phyloP scores from a whole-genome alignment of 129 eudicot species.

The Rutidosis leptorrhynchoides region DNA sequence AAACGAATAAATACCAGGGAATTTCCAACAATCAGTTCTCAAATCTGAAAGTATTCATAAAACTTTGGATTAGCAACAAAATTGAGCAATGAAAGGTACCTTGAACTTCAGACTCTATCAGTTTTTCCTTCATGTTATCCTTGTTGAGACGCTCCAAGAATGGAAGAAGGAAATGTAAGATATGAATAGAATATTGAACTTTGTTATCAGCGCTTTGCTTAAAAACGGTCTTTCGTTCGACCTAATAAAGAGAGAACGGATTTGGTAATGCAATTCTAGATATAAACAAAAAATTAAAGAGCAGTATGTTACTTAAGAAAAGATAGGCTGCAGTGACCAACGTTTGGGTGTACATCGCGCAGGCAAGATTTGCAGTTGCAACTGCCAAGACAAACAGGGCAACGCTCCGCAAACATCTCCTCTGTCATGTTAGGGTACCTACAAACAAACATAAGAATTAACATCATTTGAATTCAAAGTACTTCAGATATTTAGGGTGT shows the following conservation, averaged over 20 bases:
- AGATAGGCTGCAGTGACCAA: constrained; percentile 1
- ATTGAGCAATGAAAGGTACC: constrained; percentile 38
- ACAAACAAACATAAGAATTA: constrained; percentile 9
- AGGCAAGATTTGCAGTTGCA: constrained; percentile 89
- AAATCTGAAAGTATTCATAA: no score
- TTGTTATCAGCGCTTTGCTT: constrained; percentile 34
- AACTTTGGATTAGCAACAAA: neutral
- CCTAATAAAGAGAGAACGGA: constrained; percentile 30
- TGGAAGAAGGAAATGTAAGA: constrained; percentile 54
- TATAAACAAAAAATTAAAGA: no score
- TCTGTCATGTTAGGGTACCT: constrained; percentile 75
- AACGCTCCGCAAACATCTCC: constrained; percentile 55
- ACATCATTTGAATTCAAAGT: neutral
- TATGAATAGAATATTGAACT: constrained; percentile 41
- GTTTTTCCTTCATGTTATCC: constrained; percentile 57
- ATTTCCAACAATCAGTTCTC: no score
- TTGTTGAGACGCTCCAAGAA: constrained; percentile 46
- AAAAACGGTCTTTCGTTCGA: constrained; percentile 22
- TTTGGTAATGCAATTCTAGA: neutral
- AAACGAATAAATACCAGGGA: no score
- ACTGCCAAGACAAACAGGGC: constrained; percentile 72
- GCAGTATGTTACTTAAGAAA: no score
- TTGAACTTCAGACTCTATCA: constrained; percentile 61
- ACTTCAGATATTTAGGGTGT: no score
- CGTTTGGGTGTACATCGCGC: constrained; percentile 49